Percentiles rank a stretch among this genome's conserved stretches.
Conservation (phyloP, 2,329 filamentous ascomycete genomes). For the Verticillium tricorpus region DNA sequence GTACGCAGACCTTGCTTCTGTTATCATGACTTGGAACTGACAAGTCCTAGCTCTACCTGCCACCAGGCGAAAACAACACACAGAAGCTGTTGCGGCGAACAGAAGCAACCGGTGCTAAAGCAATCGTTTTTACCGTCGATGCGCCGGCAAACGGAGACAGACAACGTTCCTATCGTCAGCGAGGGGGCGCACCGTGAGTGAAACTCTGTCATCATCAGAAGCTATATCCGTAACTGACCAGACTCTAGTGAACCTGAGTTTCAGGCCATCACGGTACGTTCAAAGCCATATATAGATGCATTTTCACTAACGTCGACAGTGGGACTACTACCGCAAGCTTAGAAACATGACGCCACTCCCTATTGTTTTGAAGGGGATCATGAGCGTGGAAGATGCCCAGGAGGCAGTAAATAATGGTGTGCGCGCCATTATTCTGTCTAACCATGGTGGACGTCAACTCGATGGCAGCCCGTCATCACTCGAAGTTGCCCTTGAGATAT, state of each 20-base stretch:
- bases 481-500: constrained; percentile 26
- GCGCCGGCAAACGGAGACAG: constrained; percentile 14
- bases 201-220: background rate
- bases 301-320: background rate
- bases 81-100: constrained; percentile 7
- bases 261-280: background rate
- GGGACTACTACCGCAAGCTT: background rate
- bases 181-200: constrained; percentile 7
- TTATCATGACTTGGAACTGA: background rate
- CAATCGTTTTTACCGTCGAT: constrained; percentile 16
- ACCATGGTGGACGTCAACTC: constrained; percentile 38
- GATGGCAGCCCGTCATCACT: constrained; percentile 28
- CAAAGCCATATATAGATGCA: background rate
- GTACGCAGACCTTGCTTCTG: background rate
- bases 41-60: constrained; percentile 18
- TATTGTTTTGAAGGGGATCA: constrained; percentile 36
- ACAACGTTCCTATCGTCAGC: constrained; percentile 12
- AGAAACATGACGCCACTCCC: constrained; percentile 16
- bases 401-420: constrained; percentile 30
- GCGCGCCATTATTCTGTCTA: constrained; percentile 35
- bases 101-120: constrained; percentile 10
- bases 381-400: constrained; percentile 34
- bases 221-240: background rate
- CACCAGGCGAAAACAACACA: constrained; percentile 13
- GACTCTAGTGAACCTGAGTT: background rate